Base-by-base conservation (phyloP, 2,329 filamentous ascomycete species). In the Hirsutella minnesotensis region DNA sequence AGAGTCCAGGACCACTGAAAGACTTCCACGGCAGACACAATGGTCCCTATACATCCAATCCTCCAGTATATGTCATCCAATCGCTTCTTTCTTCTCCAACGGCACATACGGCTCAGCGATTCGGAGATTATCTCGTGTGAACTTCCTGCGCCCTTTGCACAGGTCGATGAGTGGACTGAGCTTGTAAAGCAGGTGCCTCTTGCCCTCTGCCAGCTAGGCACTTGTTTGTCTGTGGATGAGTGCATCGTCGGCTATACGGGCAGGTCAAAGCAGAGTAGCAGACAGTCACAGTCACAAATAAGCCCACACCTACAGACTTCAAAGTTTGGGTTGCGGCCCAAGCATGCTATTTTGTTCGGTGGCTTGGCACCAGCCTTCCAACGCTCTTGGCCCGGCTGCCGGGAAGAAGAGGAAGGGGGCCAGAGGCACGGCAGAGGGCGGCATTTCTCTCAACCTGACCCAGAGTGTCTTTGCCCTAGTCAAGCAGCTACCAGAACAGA, bases 1-100 rank as follows among this genome's bases (percentile, higher is more conserved):
- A 29, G 27, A 29, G 27, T 29, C 7, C 31, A 16, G 15, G 9
- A 61, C 47, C 15, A 55, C 55, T 55, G 22, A 55, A 51, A 40
- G 33, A 35, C 33, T 19, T 35, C 33, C 15, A 35, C 33, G 18
- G 33, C 15, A 8, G 15, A 35, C 15, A 8, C 33, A 35, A 35
- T 35, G 13, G 15, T 35, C 33, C 33, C 7, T 7, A 35, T 35
- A 9, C 35, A 37, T 16, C 35, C 35, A 9, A 37, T 37, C 5
- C 35, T 37, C 19, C 35, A 37, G 35, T 37, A 37, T 37, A 37
- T 37, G 35, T 37, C 35, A 37, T 37, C 19, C 19, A 18, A 37
- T 16, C 35, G 35, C 13, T 18, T 37, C 19, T 37, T 37, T 20
- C 35, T 37, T 13, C 35, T 37, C 35, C 35, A 37, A 37, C 35